Evolutionary conservation across 2,329 filamentous ascomycete genomes (phyloP).

Genomic region (Neodidymelliopsis sp.): DNA sequence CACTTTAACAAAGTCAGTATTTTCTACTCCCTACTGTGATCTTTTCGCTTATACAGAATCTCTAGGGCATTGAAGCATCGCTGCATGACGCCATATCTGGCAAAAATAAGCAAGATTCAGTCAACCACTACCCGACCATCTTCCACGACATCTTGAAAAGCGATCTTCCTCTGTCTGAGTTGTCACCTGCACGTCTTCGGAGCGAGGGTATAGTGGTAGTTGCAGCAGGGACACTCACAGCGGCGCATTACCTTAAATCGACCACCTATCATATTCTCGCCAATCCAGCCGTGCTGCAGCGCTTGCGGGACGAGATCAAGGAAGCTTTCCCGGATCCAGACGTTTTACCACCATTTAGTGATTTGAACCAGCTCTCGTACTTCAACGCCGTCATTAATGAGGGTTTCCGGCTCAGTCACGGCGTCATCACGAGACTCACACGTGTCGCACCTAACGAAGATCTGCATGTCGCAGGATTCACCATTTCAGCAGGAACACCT

Average conservation of each 20-base stretch:
- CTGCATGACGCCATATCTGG: background rate
- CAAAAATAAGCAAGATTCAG: background rate
- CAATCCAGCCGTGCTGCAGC: constrained; percentile 19
- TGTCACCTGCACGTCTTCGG: constrained; percentile 11
- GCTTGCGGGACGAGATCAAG: constrained; percentile 29
- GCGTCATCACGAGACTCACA: constrained; percentile 28
- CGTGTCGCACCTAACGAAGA: constrained; percentile 31
- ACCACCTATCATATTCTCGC: constrained; percentile 32
- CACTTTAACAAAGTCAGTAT: background rate
- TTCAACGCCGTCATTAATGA: constrained; percentile 32
- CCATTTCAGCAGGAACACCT: constrained; percentile 32
- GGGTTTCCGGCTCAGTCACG: constrained; percentile 34
- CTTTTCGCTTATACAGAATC: background rate
- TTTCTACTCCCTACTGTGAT: no score
- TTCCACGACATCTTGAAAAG: background rate
- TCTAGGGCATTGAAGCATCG: background rate
- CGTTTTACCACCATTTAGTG: constrained; percentile 1
- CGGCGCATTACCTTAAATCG: constrained; percentile 16
- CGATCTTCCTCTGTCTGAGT: background rate
- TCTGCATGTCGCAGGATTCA: constrained; percentile 15
- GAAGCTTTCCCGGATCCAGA: constrained; percentile 12
- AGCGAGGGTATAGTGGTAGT: constrained; percentile 18
- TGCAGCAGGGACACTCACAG: constrained; percentile 20
- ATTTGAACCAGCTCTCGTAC: constrained; percentile 25
- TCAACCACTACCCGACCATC: background rate